A percentile compares a stretch with the other conserved stretches of the same genome.
Conservation (phyloP, 2,329 filamentous ascomycete species). For the Xylariaceae sp. region DNA sequence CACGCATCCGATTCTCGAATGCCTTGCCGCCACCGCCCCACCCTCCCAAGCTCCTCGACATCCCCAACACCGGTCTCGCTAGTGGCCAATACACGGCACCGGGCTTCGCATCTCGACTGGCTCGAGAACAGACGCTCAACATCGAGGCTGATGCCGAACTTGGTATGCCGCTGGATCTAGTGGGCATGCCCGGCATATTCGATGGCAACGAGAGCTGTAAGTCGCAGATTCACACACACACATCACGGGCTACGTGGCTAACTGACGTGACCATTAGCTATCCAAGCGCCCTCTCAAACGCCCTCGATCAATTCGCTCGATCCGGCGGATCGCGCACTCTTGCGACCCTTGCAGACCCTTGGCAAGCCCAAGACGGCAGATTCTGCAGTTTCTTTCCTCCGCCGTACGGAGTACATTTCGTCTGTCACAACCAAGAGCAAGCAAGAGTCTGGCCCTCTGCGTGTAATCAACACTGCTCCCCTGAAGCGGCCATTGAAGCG, state of each 20-base stretch:
- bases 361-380: slow-evolving; percentile 76
- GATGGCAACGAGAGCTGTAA: slow-evolving; percentile 90
- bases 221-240: slow-evolving; percentile 29
- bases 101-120: slow-evolving; percentile 81
- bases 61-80: slow-evolving; percentile 85
- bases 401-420: slow-evolving; percentile 92
- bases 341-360: slow-evolving; percentile 76
- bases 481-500: slow-evolving; percentile 42
- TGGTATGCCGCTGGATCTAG: slow-evolving; percentile 92
- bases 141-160: slow-evolving; percentile 97
- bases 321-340: slow-evolving; percentile 75
- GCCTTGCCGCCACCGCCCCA: slow-evolving; percentile 88
- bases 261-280: slow-evolving; percentile 51
- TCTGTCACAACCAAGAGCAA: slow-evolving; percentile 47
- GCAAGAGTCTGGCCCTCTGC: slow-evolving; percentile 49
- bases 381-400: slow-evolving; percentile 83
- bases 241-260: neutral
- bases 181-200: slow-evolving; percentile 91
- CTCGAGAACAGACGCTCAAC: slow-evolving; percentile 86
- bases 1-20: slow-evolving; percentile 92
- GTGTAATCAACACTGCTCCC: slow-evolving; percentile 41
- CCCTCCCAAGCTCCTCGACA: slow-evolving; percentile 93
- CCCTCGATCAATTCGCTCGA: slow-evolving; percentile 77
- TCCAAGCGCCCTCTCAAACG: slow-evolving; percentile 68
- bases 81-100: slow-evolving; percentile 86